Conservation (phyloP, 495 filamentous ascomycete species). For the Chaetomidium leptoderma region DNA sequence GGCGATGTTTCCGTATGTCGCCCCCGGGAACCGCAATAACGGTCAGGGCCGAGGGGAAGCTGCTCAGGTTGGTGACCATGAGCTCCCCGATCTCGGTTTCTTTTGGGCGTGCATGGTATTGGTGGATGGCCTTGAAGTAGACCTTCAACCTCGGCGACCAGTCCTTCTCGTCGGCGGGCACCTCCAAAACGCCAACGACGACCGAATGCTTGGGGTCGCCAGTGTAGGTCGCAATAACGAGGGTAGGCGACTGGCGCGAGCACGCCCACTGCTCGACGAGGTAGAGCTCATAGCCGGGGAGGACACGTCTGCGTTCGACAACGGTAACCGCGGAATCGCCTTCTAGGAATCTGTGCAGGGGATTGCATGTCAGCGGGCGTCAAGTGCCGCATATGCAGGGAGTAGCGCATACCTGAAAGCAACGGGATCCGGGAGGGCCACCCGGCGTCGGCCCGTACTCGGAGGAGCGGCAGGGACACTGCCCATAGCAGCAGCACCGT, state of each 20-base stretch:
- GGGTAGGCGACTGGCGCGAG: slow-evolving; percentile 82
- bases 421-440: slow-evolving; percentile 70
- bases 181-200: slow-evolving; percentile 73
- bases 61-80: slow-evolving; percentile 90
- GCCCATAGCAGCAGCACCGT: slow-evolving; percentile 19
- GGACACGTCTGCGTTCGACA: slow-evolving; percentile 59
- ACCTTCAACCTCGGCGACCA: slow-evolving; percentile 76
- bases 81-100: slow-evolving; percentile 79
- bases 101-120: slow-evolving; percentile 76
- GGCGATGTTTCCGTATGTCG: slow-evolving; percentile 72
- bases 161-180: slow-evolving; percentile 71
- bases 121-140: slow-evolving; percentile 81
- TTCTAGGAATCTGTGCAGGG: slow-evolving; percentile 66
- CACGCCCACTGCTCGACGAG: slow-evolving; percentile 98
- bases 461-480: slow-evolving; percentile 16
- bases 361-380: slow-evolving; percentile 6
- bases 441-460: slow-evolving; percentile 37
- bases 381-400: background rate
- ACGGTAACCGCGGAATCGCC: slow-evolving; percentile 75
- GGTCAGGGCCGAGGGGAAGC: slow-evolving; percentile 83
- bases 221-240: slow-evolving; percentile 90
- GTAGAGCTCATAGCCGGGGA: slow-evolving; percentile 89
- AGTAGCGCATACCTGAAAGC: slow-evolving; percentile 51
- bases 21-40: slow-evolving; percentile 86
- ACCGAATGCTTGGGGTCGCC: slow-evolving; percentile 77